Evolutionary conservation across 257 asterid genomes (phyloP), one percentile per base, ranked within the genome.

Genomic region (Solanum paucissectum): DNA sequence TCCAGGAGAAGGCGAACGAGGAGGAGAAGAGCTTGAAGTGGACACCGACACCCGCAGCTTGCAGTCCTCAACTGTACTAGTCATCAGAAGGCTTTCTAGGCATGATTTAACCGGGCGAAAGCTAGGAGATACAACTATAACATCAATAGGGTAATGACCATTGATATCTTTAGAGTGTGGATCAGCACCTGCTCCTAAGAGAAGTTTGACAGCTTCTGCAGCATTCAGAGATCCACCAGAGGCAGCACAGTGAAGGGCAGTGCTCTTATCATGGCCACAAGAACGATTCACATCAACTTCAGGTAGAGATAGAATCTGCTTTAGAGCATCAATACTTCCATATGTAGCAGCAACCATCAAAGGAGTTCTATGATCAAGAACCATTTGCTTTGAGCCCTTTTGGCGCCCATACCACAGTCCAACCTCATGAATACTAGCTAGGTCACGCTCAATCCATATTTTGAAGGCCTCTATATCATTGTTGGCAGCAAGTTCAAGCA

Each of bases 401-500:
- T 90, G 91, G 10, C 97, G 96, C 12, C 95, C 95, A 42, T 95
- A 96, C 98, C 98, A 96, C 36, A 86, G 64, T 44, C 96, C 98
- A 21, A 89, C 94, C 88, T 93, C 98, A 9, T 94, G 92, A 72
- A 93, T 87, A 37, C 88, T 88, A 14, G 93, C 87, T 1, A 94
- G 92, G 11, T 93, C 91, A 18, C 42, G 88, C 7, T 91, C 95
- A 4, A 89, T 85, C 38, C 82, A 90, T 87, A 68, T 88, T 83
- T 88, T 92, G 73, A 94, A 94, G 52, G 92, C 38, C 27, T 83
- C 87, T 9, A 87, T 52, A 29, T 87, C 87, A 81, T 87, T 46
- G 72, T 87, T 83, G 72, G 89, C 89, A 60, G 89, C 89, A 83
- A 87, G 81, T 81, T 87, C 89, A 82, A 87, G 89, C 81, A 87